phyloP scores from a whole-genome alignment of 257 asterid genomes.

The Solanum bukasovii region DNA sequence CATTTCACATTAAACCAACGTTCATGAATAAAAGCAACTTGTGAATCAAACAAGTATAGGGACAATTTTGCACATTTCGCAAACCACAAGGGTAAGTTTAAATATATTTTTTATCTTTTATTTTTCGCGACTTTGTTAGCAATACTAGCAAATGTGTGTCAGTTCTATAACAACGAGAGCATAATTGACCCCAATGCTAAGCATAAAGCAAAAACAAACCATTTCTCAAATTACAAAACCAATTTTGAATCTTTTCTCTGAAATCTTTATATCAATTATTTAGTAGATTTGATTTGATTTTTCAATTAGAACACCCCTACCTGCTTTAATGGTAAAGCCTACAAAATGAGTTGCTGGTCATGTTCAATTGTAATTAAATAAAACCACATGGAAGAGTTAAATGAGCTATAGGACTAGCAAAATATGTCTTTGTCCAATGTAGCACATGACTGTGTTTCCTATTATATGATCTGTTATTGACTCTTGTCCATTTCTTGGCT shows the following conservation, averaged over 20 bases:
- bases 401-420: not conserved
- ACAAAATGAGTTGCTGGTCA: not conserved
- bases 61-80: not conserved
- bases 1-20: not conserved
- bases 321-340: not conserved
- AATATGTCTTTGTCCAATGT: not conserved
- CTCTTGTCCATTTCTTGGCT: not conserved
- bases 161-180: not conserved
- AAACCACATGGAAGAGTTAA: not conserved
- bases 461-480: not conserved
- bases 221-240: not conserved
- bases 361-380: not conserved
- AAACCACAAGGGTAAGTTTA: not conserved
- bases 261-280: not conserved
- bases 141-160: not conserved
- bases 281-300: not conserved
- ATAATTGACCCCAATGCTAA: not conserved
- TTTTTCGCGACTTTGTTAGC: not conserved
- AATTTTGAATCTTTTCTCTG: not conserved
- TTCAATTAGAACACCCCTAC: not conserved
- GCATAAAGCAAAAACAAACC: not conserved
- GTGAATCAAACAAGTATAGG: not conserved
- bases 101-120: not conserved
- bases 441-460: constrained; percentile 40
- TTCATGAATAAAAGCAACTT: not conserved